These are phyloP conservation scores for Durotheca rogersii DNA, from an alignment of 495 filamentous ascomycete genomes.

Conservation along the genomic window DNA sequence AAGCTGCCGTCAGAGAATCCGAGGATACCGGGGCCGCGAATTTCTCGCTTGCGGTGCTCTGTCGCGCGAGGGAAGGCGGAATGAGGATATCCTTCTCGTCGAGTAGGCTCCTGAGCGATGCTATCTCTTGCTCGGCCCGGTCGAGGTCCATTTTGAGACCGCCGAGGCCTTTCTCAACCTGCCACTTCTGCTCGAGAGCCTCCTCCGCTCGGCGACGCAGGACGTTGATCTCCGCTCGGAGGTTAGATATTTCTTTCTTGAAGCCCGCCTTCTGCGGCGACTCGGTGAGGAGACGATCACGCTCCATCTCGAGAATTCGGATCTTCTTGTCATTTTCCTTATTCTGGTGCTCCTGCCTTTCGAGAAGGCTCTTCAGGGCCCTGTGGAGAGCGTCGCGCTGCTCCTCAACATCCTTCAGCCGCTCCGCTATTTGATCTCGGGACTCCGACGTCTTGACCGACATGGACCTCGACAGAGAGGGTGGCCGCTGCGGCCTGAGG, in stretches of 20 bases:
- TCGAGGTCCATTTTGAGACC: constrained; percentile 98
- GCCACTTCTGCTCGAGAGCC: constrained; percentile 93
- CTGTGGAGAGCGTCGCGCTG: constrained; percentile 91
- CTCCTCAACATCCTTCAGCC: constrained; percentile 86
- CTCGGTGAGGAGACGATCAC: constrained; percentile 66
- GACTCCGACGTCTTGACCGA: constrained; percentile 62
- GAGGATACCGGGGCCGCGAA: constrained; percentile 55
- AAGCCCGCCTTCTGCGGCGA: constrained; percentile 76
- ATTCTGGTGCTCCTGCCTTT: constrained; percentile 79
- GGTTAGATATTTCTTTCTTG: constrained; percentile 71
- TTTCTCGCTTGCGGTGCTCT: constrained; percentile 38
- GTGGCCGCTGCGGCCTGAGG: constrained; percentile 36
- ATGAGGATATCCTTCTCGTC: constrained; percentile 84
- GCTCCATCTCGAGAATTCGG: constrained; percentile 71
- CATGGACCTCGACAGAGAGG: constrained; percentile 59
- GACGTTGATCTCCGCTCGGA: constrained; percentile 81
- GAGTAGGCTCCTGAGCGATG: constrained; percentile 73
- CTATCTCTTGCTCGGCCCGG: constrained; percentile 89
- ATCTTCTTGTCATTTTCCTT: constrained; percentile 78
- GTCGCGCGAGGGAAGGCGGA: constrained; percentile 55
- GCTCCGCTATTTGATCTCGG: constrained; percentile 71
- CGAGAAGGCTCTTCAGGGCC: constrained; percentile 81
- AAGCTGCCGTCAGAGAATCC: constrained; percentile 74
- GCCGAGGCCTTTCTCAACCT: constrained; percentile 88
- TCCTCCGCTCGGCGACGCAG: constrained; percentile 90